phyloP scores from a whole-genome alignment of 768 basidiomycete species.

The Omphalotus guepiniiformis region DNA sequence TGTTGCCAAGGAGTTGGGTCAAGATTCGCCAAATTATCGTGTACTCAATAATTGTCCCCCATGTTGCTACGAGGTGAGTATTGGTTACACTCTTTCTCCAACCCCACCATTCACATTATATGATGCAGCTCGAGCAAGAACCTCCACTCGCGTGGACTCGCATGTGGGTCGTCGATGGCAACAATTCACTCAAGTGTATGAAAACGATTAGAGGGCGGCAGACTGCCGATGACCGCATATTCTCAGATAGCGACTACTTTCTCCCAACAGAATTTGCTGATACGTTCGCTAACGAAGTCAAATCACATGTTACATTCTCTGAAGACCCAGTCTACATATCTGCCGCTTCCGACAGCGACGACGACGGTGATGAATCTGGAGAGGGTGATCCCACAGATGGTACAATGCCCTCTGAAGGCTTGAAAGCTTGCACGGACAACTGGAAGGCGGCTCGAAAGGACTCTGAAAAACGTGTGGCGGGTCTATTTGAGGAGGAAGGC shows the following conservation, averaged over 20 bases:
- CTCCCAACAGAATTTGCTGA: constrained; percentile 9
- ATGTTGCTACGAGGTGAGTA: constrained; percentile 13
- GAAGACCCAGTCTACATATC: constrained; percentile 17
- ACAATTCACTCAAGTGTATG: no score
- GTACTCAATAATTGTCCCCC: constrained; percentile 14
- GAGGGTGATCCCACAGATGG: constrained; percentile 3
- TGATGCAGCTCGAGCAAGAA: background rate
- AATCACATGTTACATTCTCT: constrained; percentile 25
- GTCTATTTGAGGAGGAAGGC: constrained; percentile 32
- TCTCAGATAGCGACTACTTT: constrained; percentile 11
- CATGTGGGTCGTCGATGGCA: no score
- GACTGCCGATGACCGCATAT: constrained; percentile 8
- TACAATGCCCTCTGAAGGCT: constrained; percentile 1
- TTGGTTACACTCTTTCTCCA: background rate
- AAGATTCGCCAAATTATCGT: constrained; percentile 18
- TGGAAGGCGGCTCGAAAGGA: constrained; percentile 28
- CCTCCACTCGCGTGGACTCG: background rate
- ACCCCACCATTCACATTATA: no score
- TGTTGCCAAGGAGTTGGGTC: constrained; percentile 8
- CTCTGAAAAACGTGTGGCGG: constrained; percentile 28
- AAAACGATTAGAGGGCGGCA: constrained; percentile 5
- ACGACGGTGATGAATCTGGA: constrained; percentile 13
- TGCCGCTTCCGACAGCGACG: background rate
- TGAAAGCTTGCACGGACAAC: constrained; percentile 16
- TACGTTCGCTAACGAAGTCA: constrained; percentile 28